phyloP scores from a whole-genome alignment of 1,139 yeast species.

The Geotrichum carabidarum region DNA sequence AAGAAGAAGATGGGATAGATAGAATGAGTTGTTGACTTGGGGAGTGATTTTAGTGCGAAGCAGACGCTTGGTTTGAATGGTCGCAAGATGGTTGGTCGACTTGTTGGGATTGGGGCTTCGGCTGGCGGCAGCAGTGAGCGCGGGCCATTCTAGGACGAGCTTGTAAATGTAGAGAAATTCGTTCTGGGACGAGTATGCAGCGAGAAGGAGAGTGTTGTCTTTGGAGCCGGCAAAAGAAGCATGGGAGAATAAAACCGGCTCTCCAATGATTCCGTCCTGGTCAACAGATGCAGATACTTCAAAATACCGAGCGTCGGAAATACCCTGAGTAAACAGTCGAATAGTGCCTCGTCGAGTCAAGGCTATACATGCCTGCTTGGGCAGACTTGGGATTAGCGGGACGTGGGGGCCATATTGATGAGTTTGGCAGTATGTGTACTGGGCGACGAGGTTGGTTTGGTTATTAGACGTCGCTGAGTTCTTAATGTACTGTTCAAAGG shows the following conservation, averaged over 20 bases:
- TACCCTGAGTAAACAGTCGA: slow-evolving; percentile 35
- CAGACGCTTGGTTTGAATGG: slow-evolving; percentile 14
- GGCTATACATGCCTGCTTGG: slow-evolving; percentile 68
- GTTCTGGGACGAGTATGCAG: slow-evolving; percentile 44
- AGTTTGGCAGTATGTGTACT: slow-evolving; percentile 47
- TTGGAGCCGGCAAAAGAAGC: slow-evolving; percentile 59
- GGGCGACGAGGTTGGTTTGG: slow-evolving; percentile 14
- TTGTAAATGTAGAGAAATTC: slow-evolving; percentile 46
- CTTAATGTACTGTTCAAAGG: slow-evolving; percentile 13
- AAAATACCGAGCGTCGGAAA: slow-evolving; percentile 29
- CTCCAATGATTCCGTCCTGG: slow-evolving; percentile 15
- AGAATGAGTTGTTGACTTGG: slow-evolving; percentile 18
- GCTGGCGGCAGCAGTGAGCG: slow-evolving; percentile 17
- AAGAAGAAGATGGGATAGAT: slow-evolving; percentile 31
- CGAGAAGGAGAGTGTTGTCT: slow-evolving; percentile 48
- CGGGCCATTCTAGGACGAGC: slow-evolving; percentile 58
- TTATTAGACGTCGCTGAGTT: slow-evolving; percentile 3
- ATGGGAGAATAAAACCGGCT: slow-evolving; percentile 33
- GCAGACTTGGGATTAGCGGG: slow-evolving; percentile 45
- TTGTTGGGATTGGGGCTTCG: slow-evolving; percentile 10
- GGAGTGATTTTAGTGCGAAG: slow-evolving; percentile 15
- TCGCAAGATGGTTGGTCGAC: slow-evolving; percentile 14
- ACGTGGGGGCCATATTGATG: slow-evolving; percentile 61
- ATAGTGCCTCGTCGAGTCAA: slow-evolving; percentile 61
- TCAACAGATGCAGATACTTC: slow-evolving; percentile 31